Conservation (phyloP, 306 rosid genomes). For the Sindora glabra region DNA sequence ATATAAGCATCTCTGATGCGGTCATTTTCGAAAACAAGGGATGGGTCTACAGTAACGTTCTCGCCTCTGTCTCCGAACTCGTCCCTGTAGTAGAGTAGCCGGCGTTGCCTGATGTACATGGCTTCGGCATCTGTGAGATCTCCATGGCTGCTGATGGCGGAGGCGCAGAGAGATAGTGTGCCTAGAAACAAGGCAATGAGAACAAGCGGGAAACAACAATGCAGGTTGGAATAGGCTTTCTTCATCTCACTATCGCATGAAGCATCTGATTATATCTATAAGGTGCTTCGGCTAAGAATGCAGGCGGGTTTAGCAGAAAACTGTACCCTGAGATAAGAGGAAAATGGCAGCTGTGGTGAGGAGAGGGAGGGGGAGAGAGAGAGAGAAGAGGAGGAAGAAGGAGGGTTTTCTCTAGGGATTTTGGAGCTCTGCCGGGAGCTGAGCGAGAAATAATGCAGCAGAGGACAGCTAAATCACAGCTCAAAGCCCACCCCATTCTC, state of each 20-base stretch:
- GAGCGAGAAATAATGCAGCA: constrained; percentile 38
- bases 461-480: constrained; percentile 91
- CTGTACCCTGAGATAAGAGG: constrained; percentile 22
- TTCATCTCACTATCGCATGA: constrained; percentile 90
- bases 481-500: constrained; percentile 72
- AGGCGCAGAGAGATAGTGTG: constrained; percentile 10
- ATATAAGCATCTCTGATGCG: constrained; percentile 64
- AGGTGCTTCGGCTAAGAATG: background rate
- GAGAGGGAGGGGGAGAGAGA: background rate
- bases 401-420: constrained; percentile 51
- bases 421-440: constrained; percentile 38
- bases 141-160: constrained; percentile 33
- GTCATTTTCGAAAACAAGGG: constrained; percentile 51
- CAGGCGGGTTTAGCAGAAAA: constrained; percentile 12
- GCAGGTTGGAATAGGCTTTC: constrained; percentile 20
- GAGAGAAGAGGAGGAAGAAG: background rate
- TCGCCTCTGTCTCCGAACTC: constrained; percentile 84
- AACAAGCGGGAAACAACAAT: constrained; percentile 6
- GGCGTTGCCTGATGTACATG: constrained; percentile 60
- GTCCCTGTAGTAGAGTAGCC: constrained; percentile 79
- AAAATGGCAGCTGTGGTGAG: background rate
- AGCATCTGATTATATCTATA: constrained; percentile 74
- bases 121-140: constrained; percentile 45
- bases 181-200: constrained; percentile 16
- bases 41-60: constrained; percentile 54